Evolutionary conservation across 768 basidiomycete genomes (phyloP).

Genomic region (Ramaria rubella): DNA sequence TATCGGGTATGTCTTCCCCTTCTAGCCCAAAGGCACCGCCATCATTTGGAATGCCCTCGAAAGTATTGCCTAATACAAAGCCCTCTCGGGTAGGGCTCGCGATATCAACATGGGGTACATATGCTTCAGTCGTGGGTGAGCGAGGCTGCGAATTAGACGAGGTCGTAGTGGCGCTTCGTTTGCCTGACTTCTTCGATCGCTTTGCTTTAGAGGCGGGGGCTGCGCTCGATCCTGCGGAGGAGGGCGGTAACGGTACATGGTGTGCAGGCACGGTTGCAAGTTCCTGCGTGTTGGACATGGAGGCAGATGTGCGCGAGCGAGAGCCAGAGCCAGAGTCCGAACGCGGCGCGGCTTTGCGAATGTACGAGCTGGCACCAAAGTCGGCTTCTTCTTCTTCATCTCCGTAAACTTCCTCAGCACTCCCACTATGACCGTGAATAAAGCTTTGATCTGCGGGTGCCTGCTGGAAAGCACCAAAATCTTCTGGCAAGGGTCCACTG

Average conservation of each 20-base stretch:
- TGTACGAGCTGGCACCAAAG: slow-evolving; percentile 51
- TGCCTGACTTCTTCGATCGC: slow-evolving; percentile 1
- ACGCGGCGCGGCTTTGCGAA: slow-evolving; percentile 28
- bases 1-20: no score
- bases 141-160: slow-evolving; percentile 42
- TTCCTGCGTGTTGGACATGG: slow-evolving; percentile 24
- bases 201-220: slow-evolving; percentile 2
- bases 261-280: slow-evolving; percentile 21
- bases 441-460: slow-evolving; percentile 3
- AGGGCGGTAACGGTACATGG: neutral
- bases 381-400: slow-evolving; percentile 44
- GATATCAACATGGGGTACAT: slow-evolving; percentile 28
- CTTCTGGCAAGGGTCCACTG: slow-evolving; percentile 28
- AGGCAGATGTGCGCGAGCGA: slow-evolving; percentile 54
- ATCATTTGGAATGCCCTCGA: slow-evolving; percentile 19
- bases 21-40: no score
- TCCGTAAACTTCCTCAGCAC: slow-evolving; percentile 16
- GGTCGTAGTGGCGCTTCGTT: slow-evolving; percentile 26
- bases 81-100: slow-evolving; percentile 24
- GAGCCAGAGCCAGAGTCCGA: slow-evolving; percentile 48
- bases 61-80: slow-evolving; percentile 27
- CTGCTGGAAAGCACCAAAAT: slow-evolving; percentile 25
- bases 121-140: slow-evolving; percentile 37
- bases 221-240: slow-evolving; percentile 3
- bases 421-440: slow-evolving; percentile 14